Base-by-base conservation (phyloP, 2,329 filamentous ascomycete species). In the Cladophialophora psammophila region DNA sequence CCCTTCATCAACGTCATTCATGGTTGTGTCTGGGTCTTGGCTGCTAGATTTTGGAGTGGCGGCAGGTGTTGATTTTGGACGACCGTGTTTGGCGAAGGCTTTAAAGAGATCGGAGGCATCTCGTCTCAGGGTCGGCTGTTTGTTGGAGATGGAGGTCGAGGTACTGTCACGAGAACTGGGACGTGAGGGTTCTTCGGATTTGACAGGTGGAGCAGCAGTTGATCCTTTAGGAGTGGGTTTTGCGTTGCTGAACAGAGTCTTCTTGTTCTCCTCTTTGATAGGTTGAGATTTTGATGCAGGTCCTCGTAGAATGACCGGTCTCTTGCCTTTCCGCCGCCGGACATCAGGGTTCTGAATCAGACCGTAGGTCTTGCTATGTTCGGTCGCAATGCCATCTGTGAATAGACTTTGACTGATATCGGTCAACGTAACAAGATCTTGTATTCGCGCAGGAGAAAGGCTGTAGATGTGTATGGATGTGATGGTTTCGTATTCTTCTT, bases 381-480 rank as follows among this genome's bases (percentile, higher is more conserved):
- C 87, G 12, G 83, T 79, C 9, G 80, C 78, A 60, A 85, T 82
- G 4, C 60, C 61, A 2, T 88, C 81, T 7, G 83, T 82, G 18
- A 85, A 79, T 9, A 91, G 82, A 67, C 91, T 86, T 32, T 87
- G 85, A 50, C 88, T 87, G 45, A 89, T 86, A 63, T 95, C 90
- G 3, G 89, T 87, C 45, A 97, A 82, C 0, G 90, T 77, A 72
- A 92, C 87, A 18, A 95, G 79, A 74, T 94, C 89, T 77, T 89
- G 90, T 15, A 93, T 82, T 0, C 88, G 85, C 42, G 88, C 85
- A 1, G 91, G 85, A 50, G 91, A 89, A 18, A 98, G 76, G 74
- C 93, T 97, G 81, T 98, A 98, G 52, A 98, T 81, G 73, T 97
- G 93, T 67, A 97, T 89, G 0, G 92, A 91, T 0, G 84, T 85